Percentiles rank a stretch among this genome's conserved stretches.
These are phyloP conservation scores for Urtica urens DNA, from an alignment of 306 rosid species.

Conservation along the genomic window DNA sequence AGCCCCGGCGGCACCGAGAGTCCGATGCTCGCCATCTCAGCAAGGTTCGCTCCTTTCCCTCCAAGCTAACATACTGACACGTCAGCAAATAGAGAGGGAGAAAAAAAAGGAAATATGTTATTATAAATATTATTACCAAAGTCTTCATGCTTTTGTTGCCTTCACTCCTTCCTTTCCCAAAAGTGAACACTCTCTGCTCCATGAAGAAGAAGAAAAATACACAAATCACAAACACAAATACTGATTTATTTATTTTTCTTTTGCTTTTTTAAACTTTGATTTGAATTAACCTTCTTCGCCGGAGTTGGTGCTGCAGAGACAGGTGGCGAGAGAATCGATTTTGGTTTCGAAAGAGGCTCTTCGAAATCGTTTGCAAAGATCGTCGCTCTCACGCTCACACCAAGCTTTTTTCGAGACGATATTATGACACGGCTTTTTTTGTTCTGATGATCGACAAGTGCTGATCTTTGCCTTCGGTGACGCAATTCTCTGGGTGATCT, in stretches of 20 bases:
- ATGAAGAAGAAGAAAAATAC: background rate
- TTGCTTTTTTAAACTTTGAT: background rate
- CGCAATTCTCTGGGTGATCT: constrained; percentile 33
- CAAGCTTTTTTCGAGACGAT: too few species aligned
- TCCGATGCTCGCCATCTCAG: constrained; percentile 95
- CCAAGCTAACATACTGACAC: constrained; percentile 46
- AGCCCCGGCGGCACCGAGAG: constrained; percentile 89
- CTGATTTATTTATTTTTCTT: background rate
- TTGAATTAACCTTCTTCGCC: constrained; percentile 43
- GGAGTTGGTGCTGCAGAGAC: constrained; percentile 45
- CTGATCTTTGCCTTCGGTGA: too few species aligned
- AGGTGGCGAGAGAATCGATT: constrained; percentile 39
- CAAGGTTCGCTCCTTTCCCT: constrained; percentile 96
- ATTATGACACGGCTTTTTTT: too few species aligned
- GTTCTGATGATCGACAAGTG: too few species aligned
- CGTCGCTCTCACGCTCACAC: constrained; percentile 26
- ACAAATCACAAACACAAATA: too few species aligned
- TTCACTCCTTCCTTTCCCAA: constrained; percentile 88
- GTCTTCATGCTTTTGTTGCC: constrained; percentile 93
- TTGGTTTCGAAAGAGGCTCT: constrained; percentile 12
- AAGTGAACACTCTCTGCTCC: constrained; percentile 68
- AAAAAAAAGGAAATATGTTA: background rate
- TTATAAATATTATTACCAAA: constrained; percentile 43
- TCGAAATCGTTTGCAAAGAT: constrained; percentile 8
- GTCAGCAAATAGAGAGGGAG: background rate